A percentile compares a stretch with the other conserved stretches of the same genome.
Conservation (phyloP, 1,284 basidiomycete genomes). For the Cutaneotrichosporon sp. region DNA sequence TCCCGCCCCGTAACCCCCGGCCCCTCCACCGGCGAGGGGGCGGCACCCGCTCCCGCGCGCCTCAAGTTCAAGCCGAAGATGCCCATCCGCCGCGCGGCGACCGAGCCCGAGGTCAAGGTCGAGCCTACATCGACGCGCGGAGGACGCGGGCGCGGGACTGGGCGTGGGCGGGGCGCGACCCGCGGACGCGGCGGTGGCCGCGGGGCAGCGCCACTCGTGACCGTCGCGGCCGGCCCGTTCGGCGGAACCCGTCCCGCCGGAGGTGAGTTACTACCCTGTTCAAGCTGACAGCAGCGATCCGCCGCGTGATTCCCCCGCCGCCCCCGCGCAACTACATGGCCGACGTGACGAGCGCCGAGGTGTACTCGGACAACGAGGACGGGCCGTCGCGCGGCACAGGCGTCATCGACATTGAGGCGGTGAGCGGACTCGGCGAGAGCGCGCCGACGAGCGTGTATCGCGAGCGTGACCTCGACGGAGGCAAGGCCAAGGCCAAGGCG, state of each 20-base stretch:
- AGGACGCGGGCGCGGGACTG: neutral
- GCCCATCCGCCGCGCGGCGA: slow-evolving; percentile 41
- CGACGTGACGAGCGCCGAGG: slow-evolving; percentile 23
- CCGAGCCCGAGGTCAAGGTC: slow-evolving; percentile 18
- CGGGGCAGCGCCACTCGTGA: slow-evolving; percentile 55
- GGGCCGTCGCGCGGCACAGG: slow-evolving; percentile 61
- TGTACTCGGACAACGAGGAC: slow-evolving; percentile 84
- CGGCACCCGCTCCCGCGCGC: slow-evolving; percentile 24
- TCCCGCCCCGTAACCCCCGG: neutral
- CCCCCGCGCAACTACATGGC: slow-evolving; percentile 16
- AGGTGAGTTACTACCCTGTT: slow-evolving; percentile 4
- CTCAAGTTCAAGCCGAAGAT: slow-evolving; percentile 54
- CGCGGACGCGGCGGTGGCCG: slow-evolving; percentile 55
- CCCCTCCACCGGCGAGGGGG: neutral
- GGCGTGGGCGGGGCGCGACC: slow-evolving; percentile 3
- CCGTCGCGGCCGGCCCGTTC: slow-evolving; percentile 27
- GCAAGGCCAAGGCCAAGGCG: slow-evolving; percentile 46
- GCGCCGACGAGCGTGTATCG: slow-evolving; percentile 73
- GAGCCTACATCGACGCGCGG: slow-evolving; percentile 7
- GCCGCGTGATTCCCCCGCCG: slow-evolving; percentile 16
- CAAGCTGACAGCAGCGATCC: slow-evolving; percentile 10
- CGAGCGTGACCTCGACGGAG: slow-evolving; percentile 53
- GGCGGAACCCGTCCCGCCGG: slow-evolving; percentile 12
- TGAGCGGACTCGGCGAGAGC: slow-evolving; percentile 80
- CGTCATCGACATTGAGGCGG: slow-evolving; percentile 82